Percentiles rank a stretch among this genome's conserved stretches.
phyloP scores from a whole-genome alignment of 441 rosid species.

The Adansonia rubrostipa region DNA sequence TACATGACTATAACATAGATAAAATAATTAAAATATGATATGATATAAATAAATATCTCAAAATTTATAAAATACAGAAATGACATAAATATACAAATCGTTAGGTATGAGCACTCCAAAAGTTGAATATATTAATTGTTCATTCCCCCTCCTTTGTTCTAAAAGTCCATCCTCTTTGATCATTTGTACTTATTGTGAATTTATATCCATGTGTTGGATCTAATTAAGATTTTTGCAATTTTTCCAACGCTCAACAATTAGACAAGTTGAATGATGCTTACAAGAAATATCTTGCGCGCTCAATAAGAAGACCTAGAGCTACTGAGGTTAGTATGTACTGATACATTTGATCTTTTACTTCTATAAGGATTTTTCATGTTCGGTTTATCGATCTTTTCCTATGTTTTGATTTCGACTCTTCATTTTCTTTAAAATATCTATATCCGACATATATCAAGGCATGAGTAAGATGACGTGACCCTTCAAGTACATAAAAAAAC shows the following conservation, averaged over 20 bases:
- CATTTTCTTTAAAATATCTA: neutral
- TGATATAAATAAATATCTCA: too few relatives aligned
- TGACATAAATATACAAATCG: too few relatives aligned
- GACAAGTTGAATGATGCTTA: conserved; percentile 72
- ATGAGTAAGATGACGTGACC: too few relatives aligned
- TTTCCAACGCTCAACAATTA: conserved; percentile 67
- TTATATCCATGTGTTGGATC: neutral
- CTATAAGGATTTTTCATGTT: conserved; percentile 4
- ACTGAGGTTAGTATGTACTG: conserved; percentile 42
- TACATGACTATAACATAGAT: too few relatives aligned
- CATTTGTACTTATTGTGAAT: neutral
- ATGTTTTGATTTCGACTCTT: too few relatives aligned
- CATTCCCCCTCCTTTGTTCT: neutral
- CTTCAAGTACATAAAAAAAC: too few relatives aligned
- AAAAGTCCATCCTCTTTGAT: conserved; percentile 1
- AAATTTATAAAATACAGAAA: too few relatives aligned
- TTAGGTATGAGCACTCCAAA: too few relatives aligned
- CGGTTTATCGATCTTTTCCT: neutral
- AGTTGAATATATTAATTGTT: neutral
- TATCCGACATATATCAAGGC: too few relatives aligned
- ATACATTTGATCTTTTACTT: neutral
- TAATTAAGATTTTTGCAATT: conserved; percentile 7
- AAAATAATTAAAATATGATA: too few relatives aligned
- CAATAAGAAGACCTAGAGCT: conserved; percentile 48
- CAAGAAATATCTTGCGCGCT: conserved; percentile 61